phyloP scores from a whole-genome alignment of 2,329 filamentous ascomycete genomes.

The Coleophoma cylindrospora region DNA sequence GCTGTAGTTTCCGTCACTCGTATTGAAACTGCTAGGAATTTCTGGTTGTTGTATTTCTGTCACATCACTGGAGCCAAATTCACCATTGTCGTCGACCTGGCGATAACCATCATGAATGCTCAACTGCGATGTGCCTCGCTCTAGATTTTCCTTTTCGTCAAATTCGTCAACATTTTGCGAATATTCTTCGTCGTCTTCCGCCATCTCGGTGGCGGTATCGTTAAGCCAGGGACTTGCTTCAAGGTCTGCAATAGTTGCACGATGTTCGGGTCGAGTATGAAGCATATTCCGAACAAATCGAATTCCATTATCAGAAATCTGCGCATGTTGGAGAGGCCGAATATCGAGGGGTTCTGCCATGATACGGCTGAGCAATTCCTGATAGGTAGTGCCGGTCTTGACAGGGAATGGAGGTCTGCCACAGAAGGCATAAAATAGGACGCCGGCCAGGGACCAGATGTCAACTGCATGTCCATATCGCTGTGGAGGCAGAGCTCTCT shows the following conservation, averaged over 20 bases:
- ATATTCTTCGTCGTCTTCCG: slow-evolving; percentile 14
- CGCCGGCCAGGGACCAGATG: slow-evolving; percentile 92
- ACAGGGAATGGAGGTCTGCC: slow-evolving; percentile 77
- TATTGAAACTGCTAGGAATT: slow-evolving; percentile 23
- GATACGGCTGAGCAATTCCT: slow-evolving; percentile 77
- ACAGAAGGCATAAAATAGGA: slow-evolving; percentile 83
- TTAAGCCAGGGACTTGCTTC: slow-evolving; percentile 70
- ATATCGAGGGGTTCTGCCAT: slow-evolving; percentile 73
- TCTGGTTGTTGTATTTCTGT: slow-evolving; percentile 18
- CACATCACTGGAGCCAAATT: slow-evolving; percentile 12
- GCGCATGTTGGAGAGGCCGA: slow-evolving; percentile 50
- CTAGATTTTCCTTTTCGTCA: slow-evolving; percentile 6
- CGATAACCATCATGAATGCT: slow-evolving; percentile 15
- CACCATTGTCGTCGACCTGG: slow-evolving; percentile 13
- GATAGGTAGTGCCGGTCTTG: slow-evolving; percentile 68
- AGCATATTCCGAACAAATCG: slow-evolving; percentile 77
- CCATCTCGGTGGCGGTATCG: slow-evolving; percentile 12
- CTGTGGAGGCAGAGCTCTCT: slow-evolving; percentile 31
- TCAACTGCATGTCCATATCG: slow-evolving; percentile 91
- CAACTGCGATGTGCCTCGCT: slow-evolving; percentile 23
- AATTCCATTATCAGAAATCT: slow-evolving; percentile 62
- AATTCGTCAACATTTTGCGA: slow-evolving; percentile 11
- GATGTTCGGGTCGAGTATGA: slow-evolving; percentile 69
- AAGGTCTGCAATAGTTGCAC: slow-evolving; percentile 69
- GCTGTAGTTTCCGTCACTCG: slow-evolving; percentile 10